Base-by-base conservation (phyloP, 768 basidiomycete species). In the Boletus patriciae region DNA sequence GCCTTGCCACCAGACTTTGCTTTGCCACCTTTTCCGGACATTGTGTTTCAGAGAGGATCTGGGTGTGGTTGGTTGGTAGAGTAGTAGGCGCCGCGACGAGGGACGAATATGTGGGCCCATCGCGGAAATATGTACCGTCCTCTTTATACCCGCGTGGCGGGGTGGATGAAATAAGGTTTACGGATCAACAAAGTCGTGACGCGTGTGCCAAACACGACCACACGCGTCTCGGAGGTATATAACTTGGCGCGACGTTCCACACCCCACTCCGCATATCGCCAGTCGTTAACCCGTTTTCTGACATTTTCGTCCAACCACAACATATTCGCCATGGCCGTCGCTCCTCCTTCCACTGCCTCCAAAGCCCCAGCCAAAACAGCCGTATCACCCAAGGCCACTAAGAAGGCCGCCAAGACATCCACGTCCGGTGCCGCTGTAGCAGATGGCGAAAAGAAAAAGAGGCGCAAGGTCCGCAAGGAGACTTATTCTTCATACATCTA, bases 401-500 rank as follows among this genome's bases (percentile, higher is more conserved):
- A 83, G 71, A 81, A 82, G 15, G 80, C 85, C 25, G 84, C 85
- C 70, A 85, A 85, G 75, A 84, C 78, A 34, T 70, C 79, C 5
- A 84, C 78, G 34, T 70, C 79, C 5, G 73, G 83, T 6, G 74
- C 80, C 12, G 70, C 78, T 54, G 73, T 85, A 8, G 76, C 79
- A 38, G 85, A 84, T 52, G 85, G 82, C 46, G 88, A 92, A 74
- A 91, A 92, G 84, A 94, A 94, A 83, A 88, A 88, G 80, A 79
- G 88, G 66, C 87, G 86, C 77, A 95, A 94, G 82, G 73, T 81
- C 52, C 81, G 92, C 76, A 92, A 92, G 80, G 92, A 94, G 80
- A 93, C 92, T 3, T 94, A 93, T 79, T 88, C 92, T 21, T 91
- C 92, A 34, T 96, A 96, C 81, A 94, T 97, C 73, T 94, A 92